Conservation (phyloP, 768 basidiomycete species). For the Boletus sp. region DNA sequence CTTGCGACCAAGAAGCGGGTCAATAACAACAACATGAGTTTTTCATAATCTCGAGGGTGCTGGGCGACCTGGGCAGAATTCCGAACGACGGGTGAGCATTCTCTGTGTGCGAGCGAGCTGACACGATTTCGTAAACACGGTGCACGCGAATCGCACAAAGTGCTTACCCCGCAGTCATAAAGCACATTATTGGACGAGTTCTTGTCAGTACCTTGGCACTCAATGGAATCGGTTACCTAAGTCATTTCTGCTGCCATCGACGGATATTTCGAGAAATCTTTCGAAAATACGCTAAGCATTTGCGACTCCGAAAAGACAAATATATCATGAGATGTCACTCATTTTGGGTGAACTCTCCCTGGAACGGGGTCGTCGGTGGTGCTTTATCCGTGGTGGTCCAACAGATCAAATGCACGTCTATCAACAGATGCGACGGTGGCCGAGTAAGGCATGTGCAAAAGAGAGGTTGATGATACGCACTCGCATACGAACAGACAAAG, state of each 20-base stretch:
- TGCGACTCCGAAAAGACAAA: background rate
- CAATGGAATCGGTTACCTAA: conserved; percentile 7
- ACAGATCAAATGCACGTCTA: conserved; percentile 13
- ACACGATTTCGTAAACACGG: background rate
- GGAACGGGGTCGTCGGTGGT: background rate
- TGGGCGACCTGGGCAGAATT: background rate
- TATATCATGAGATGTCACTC: background rate
- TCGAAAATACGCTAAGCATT: background rate
- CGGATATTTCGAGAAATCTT: conserved; percentile 1
- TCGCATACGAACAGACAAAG: background rate
- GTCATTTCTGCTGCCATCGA: background rate
- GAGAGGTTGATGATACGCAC: background rate
- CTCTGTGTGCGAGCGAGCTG: background rate
- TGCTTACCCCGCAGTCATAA: conserved; percentile 25
- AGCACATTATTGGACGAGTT: conserved; percentile 2
- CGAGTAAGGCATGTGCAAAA: background rate
- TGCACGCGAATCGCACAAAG: conserved; percentile 19
- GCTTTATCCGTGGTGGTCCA: background rate
- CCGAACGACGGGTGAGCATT: background rate
- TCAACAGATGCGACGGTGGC: conserved; percentile 12
- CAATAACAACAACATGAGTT: background rate
- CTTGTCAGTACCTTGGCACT: background rate
- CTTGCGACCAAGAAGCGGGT: conserved; percentile 7
- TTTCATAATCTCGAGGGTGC: background rate
- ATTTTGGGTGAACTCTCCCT: background rate